Evolutionary conservation across 1,284 basidiomycete genomes (phyloP), one percentile per base, ranked within the genome.

Genomic region (Hemileia vastatrix): DNA sequence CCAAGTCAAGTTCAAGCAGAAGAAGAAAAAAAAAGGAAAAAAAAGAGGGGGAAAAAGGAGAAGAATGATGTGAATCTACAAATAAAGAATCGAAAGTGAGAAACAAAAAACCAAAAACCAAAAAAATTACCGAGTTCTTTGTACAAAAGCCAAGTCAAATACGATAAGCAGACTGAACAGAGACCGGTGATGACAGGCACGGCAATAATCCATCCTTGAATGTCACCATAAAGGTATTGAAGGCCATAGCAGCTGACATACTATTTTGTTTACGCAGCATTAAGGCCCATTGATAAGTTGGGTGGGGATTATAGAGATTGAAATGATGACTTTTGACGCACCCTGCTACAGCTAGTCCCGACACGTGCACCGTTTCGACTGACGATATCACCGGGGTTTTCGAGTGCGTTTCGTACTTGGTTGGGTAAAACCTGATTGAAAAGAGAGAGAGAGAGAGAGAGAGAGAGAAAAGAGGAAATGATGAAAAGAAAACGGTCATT

Each of bases 231-330:
- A 1, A 60, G 23, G 36, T 60, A 60, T 33, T 60, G 58, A 21
- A 60, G 50, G 13, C 58, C 58, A 47, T 33, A 60, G n/a, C 58
- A 60, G 43, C 58, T 60, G 0, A 60, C 27, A 54, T 60, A 60
- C 58, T 60, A 54, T 32, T n/a, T 18, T n/a, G 3, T 6, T n/a
- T n/a, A n/a, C n/a, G n/a, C n/a, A n/a, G n/a, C n/a, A n/a, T n/a
- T n/a, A n/a, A n/a, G n/a, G n/a, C n/a, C 9, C 6, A 44, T 11
- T 2, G 43, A 45, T 5, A 32, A 21, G 44, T 1, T 8, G 48
- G 58, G 32, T 32, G 4, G 21, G 51, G 23, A 40, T 2, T 15
- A n/a, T 8, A 23, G 19, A 8, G 13, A 21, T 33, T 13, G 21
- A 58, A 51, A 1, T 1, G 4, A 13, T n/a, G 6, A 36, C 11